These are phyloP conservation scores for Sparassis latifolia DNA, from an alignment of 1,284 basidiomycete genomes.

Conservation along the genomic window DNA sequence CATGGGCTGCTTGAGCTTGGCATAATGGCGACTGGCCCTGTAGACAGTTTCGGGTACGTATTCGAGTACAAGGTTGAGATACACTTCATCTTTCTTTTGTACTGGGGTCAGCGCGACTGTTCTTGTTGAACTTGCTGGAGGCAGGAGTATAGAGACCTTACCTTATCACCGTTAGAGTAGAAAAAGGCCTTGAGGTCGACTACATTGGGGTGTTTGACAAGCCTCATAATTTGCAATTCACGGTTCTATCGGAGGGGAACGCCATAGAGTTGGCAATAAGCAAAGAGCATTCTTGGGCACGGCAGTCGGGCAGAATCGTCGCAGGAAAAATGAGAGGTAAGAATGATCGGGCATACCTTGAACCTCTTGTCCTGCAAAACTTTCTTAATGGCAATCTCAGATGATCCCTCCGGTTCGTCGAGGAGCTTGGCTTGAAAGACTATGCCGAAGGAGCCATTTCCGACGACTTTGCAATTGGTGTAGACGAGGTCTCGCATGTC, in stretches of 20 bases:
- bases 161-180: conserved; percentile 99
- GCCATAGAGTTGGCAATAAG: neutral
- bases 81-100: conserved; percentile 95
- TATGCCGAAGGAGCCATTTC: conserved; percentile 98
- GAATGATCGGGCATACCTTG: conserved; percentile 64
- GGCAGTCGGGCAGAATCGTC: neutral
- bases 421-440: conserved; percentile 88
- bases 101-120: conserved; percentile 10
- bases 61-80: conserved; percentile 98
- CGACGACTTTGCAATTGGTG: conserved; percentile 97
- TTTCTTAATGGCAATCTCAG: conserved; percentile 99
- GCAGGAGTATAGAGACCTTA: conserved; percentile 27
- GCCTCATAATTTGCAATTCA: conserved; percentile 99
- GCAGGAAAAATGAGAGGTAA: neutral
- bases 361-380: conserved; percentile 99
- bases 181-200: conserved; percentile 98
- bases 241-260: conserved; percentile 67
- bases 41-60: conserved; percentile 99
- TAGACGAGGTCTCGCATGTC: conserved; percentile 87
- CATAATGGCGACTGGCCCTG: conserved; percentile 96
- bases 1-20: conserved; percentile 99
- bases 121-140: conserved; percentile 5
- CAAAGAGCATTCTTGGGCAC: neutral
- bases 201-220: conserved; percentile 96
- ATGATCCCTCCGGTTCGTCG: conserved; percentile 51